Base-by-base conservation (phyloP, 768 basidiomycete genomes). In the Daedaleopsis sinensis region DNA sequence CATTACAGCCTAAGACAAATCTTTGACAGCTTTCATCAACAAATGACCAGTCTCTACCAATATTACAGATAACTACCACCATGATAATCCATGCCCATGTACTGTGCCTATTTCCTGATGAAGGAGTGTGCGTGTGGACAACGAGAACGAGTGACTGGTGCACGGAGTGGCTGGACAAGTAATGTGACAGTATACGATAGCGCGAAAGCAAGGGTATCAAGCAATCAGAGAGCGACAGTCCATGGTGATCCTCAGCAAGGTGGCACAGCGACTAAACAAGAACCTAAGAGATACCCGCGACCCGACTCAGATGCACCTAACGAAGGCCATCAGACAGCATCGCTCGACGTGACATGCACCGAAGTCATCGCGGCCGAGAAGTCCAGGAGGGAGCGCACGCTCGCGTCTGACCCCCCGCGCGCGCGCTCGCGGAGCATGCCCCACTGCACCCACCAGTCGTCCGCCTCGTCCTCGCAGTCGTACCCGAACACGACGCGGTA, bases 371-470 rank as follows among this genome's bases (percentile, higher is more conserved):
- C 47, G 11, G 21, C 19, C 32, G 57, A 58, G 52, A 59, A 59
- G 58, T 59, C 58, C 21, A 54, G 37, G 19, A 39, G 6, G 2
- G 35, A 32, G 39, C 19, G 44, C 43, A 24, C 47, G 47, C 47
- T 18, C 35, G 52, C 12, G 7, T 44, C 24, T 16, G 16, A 19
- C 16, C n/a, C 27, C 21, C 46, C 42, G 13, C 47, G 61, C 42
- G 71, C 64, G 13, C 65, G 63, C 51, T 70, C 64, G 23, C 65
- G 61, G 23, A 73, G 62, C n/a, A 68, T 37, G 13, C 74, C 74
- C 74, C 74, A 76, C 24, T 70, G 49, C 13, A 74, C 65, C 73
- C 73, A 76, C 74, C 75, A 76, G 57, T 74, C 70, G 39, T 75
- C 75, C 35, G 72, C 73, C 55, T 71, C 70, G 50, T 76, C 75